Evolutionary conservation across 1,284 basidiomycete species (phyloP).

Genomic region (Irpex sp.): DNA sequence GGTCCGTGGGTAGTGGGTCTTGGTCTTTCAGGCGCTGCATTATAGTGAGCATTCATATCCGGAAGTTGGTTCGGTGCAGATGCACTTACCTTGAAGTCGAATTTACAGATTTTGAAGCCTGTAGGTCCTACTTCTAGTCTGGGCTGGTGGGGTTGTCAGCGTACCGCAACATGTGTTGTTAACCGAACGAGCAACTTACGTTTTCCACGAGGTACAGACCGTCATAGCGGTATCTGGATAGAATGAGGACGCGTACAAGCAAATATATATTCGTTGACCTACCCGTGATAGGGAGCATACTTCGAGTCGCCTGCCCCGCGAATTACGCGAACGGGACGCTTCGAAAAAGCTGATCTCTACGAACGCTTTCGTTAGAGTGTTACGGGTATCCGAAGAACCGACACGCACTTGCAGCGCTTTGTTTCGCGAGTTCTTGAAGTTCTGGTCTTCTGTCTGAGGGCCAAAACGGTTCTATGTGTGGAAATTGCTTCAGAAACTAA

Average conservation of each 20-base stretch:
- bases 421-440: constrained; percentile 4
- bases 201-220: constrained; percentile 8
- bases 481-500: neutral
- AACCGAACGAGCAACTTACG: constrained; percentile 1
- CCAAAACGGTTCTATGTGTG: constrained; percentile 2
- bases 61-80: too few species aligned
- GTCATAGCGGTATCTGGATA: constrained; percentile 8
- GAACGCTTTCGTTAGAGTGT: neutral
- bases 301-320: neutral
- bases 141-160: constrained; percentile 1
- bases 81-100: constrained; percentile 8
- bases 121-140: neutral
- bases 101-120: constrained; percentile 10
- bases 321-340: constrained; percentile 7
- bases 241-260: neutral
- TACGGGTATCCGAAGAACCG: neutral
- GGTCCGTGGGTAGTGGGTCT: neutral
- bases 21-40: neutral
- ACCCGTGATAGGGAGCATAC: constrained; percentile 7
- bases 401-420: neutral
- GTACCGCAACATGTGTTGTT: neutral
- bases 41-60: too few species aligned
- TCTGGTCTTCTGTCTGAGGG: constrained; percentile 7
- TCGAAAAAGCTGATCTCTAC: constrained; percentile 2
- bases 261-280: neutral